Evolutionary conservation across 805 yeast species (phyloP).

Genomic region (Henningerozyma blattae): DNA sequence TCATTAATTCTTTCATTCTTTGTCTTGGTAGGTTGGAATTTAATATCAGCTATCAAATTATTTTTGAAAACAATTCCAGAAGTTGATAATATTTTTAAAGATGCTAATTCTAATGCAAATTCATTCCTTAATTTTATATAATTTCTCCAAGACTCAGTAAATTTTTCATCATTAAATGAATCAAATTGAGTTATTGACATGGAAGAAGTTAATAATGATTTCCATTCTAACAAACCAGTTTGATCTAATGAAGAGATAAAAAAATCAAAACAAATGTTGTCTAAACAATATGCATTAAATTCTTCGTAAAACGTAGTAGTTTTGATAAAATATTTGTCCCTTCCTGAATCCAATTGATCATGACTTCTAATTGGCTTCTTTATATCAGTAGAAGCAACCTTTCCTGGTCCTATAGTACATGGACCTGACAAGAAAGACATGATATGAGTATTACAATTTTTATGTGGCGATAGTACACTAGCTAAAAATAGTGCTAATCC

Average conservation of each 20-base stretch:
- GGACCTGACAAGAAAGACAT: constrained; percentile 12
- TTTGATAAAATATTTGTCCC: constrained; percentile 1
- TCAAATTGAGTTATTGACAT: constrained; percentile 9
- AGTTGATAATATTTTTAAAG: not conserved
- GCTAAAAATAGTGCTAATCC: constrained; percentile 13
- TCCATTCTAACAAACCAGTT: constrained; percentile 13
- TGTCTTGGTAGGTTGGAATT: not conserved
- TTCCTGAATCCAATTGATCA: constrained; percentile 6
- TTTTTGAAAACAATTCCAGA: not conserved
- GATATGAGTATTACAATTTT: constrained; percentile 1
- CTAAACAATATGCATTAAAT: not conserved
- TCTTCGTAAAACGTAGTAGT: constrained; percentile 6
- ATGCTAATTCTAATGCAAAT: not conserved
- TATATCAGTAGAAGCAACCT: constrained; percentile 8
- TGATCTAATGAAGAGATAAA: constrained; percentile 13
- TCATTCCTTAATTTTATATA: constrained; percentile 1
- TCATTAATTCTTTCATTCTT: not conserved
- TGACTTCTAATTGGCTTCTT: constrained; percentile 11
- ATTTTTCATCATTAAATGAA: constrained; percentile 7
- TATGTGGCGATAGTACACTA: constrained; percentile 1
- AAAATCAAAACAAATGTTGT: constrained; percentile 1
- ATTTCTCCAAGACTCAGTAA: constrained; percentile 1
- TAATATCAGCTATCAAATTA: not conserved
- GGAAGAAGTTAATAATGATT: constrained; percentile 2
- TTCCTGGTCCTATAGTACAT: constrained; percentile 16